Evolutionary conservation across 202 grass and related monocot genomes (phyloP).

Genomic region (Dendrocalamus latiflorus): DNA sequence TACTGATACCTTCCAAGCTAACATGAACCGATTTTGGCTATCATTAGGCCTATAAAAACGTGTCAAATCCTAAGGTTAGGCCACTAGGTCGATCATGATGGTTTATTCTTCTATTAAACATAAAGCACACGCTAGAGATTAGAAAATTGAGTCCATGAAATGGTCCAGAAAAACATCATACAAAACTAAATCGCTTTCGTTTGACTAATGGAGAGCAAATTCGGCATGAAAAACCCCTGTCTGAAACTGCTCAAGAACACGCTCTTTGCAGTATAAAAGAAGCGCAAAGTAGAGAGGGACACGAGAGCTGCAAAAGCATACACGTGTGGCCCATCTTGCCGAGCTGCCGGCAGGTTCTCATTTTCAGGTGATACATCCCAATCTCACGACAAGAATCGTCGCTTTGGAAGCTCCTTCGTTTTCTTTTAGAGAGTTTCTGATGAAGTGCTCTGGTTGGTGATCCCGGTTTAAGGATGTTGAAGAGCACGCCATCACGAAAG

Average conservation of each 20-base stretch:
- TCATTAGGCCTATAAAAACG: background rate
- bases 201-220: background rate
- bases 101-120: conserved; percentile 20
- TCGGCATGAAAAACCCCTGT: conserved; percentile 4
- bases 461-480: conserved; percentile 25
- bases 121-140: conserved; percentile 5
- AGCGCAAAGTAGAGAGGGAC: conserved; percentile 10
- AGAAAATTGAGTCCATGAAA: background rate
- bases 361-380: conserved; percentile 30
- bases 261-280: background rate
- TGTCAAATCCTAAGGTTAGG: background rate
- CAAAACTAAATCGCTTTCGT: conserved; percentile 5
- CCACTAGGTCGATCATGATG: conserved; percentile 16
- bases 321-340: conserved; percentile 29
- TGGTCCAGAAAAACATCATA: background rate
- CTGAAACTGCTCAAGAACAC: background rate
- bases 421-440: background rate
- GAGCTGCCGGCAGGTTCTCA: conserved; percentile 8
- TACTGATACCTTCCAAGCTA: conserved; percentile 33
- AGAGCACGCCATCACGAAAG: no score
- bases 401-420: conserved; percentile 21
- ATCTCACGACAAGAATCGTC: conserved; percentile 35
- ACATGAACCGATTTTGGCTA: background rate
- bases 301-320: conserved; percentile 13
- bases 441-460: conserved; percentile 43